Conservation (phyloP, 331 rosid genomes). For the Phaseolus coccineus region DNA sequence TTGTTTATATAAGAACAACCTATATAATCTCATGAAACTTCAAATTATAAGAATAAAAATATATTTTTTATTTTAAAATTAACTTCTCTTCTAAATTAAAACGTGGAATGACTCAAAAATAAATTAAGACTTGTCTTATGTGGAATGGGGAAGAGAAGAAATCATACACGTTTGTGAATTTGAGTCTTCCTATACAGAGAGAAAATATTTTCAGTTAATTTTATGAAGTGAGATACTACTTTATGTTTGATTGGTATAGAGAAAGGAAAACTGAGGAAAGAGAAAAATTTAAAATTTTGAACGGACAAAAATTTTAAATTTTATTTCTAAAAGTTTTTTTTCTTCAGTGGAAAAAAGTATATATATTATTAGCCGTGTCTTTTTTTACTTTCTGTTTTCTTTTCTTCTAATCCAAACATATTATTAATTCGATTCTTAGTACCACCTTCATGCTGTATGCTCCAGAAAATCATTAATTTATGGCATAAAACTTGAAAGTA, state of each 20-base stretch:
- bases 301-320: neutral
- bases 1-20: too few relatives aligned
- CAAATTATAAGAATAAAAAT: too few relatives aligned
- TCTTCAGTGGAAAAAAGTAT: neutral
- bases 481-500: constrained; percentile 1
- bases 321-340: neutral
- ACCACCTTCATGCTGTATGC: neutral
- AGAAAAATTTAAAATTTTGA: neutral
- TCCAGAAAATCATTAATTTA: constrained; percentile 22
- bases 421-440: neutral
- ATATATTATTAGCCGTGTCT: too few relatives aligned
- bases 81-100: too few relatives aligned
- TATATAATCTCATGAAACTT: too few relatives aligned
- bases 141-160: neutral
- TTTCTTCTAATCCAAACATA: neutral
- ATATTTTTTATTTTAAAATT: too few relatives aligned
- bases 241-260: neutral
- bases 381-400: too few relatives aligned
- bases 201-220: neutral
- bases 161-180: neutral
- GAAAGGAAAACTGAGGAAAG: neutral
- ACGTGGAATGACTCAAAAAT: too few relatives aligned
- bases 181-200: neutral
- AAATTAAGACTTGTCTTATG: too few relatives aligned
- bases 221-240: constrained; percentile 1